Conservation (phyloP, 2,329 filamentous ascomycete genomes). For the Nemania diffusa region DNA sequence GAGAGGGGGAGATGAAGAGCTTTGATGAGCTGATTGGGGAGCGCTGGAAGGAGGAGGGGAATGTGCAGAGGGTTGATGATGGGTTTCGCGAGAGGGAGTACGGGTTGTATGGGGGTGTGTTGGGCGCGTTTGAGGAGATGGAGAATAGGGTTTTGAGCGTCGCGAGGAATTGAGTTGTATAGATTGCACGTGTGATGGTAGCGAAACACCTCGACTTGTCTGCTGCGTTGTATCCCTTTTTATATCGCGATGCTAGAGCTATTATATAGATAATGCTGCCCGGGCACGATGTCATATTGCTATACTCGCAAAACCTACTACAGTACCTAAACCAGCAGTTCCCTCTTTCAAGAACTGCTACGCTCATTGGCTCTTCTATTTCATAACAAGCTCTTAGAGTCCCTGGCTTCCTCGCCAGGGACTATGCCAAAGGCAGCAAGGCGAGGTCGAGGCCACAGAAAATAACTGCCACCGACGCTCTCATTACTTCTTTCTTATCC, state of each 20-base stretch:
- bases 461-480: no score
- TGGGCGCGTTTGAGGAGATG: conserved; percentile 65
- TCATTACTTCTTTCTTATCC: no score
- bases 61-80: conserved; percentile 82
- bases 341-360: not conserved
- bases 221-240: not conserved
- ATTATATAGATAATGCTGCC: not conserved
- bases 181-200: not conserved
- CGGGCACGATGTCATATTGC: not conserved
- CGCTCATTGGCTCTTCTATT: not conserved
- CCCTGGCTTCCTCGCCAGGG: not conserved
- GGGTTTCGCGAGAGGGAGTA: conserved; percentile 82
- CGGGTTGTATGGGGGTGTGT: conserved; percentile 78
- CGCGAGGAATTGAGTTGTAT: conserved; percentile 46
- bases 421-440: not conserved
- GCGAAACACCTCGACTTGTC: not conserved
- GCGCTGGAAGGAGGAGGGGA: conserved; percentile 86
- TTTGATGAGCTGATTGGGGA: conserved; percentile 89
- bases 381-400: not conserved
- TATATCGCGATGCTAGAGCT: not conserved
- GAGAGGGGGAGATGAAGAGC: conserved; percentile 58
- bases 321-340: not conserved
- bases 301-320: not conserved
- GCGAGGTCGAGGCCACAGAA: not conserved
- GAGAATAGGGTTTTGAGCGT: conserved; percentile 47